Percentiles rank a stretch among this genome's conserved stretches.
Evolutionary conservation across 2,329 filamentous ascomycete species (phyloP).

Genomic region (Paecilomyces sp.): DNA sequence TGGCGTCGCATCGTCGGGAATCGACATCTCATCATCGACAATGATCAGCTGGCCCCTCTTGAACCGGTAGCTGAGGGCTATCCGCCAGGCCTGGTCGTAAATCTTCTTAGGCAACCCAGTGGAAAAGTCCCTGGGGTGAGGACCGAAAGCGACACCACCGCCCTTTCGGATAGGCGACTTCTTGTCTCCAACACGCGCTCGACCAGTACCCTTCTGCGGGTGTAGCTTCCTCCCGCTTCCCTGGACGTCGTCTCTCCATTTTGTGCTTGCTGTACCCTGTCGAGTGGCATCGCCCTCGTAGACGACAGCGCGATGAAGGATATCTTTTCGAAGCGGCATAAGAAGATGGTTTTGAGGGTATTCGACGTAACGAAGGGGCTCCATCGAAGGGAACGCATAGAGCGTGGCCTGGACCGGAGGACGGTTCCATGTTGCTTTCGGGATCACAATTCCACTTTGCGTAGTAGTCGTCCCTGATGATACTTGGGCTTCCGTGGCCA

Average conservation of each 20-base stretch:
- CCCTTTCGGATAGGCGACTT: slow-evolving; percentile 77
- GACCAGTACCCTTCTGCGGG: slow-evolving; percentile 79
- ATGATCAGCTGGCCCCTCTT: slow-evolving; percentile 79
- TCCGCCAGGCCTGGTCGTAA: slow-evolving; percentile 94
- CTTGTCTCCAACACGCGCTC: slow-evolving; percentile 69
- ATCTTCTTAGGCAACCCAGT: slow-evolving; percentile 79
- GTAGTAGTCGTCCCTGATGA: slow-evolving; percentile 16
- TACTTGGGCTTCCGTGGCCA: slow-evolving; percentile 42
- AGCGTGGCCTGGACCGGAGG: slow-evolving; percentile 72
- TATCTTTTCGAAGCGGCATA: slow-evolving; percentile 80
- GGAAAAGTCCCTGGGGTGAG: slow-evolving; percentile 82
- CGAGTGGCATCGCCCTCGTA: slow-evolving; percentile 88
- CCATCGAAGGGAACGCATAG: slow-evolving; percentile 82
- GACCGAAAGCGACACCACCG: slow-evolving; percentile 85
- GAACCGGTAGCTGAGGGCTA: slow-evolving; percentile 86
- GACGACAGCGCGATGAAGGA: slow-evolving; percentile 84
- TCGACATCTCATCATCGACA: slow-evolving; percentile 67
- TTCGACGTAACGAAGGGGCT: slow-evolving; percentile 68
- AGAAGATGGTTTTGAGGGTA: slow-evolving; percentile 79
- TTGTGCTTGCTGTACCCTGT: slow-evolving; percentile 75
- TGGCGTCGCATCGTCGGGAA: slow-evolving; percentile 46
- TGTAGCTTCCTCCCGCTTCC: slow-evolving; percentile 77
- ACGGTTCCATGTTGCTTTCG: slow-evolving; percentile 30
- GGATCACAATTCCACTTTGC: slow-evolving; percentile 9
- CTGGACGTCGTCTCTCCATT: slow-evolving; percentile 74